Percentiles rank a stretch among this genome's conserved stretches.
phyloP scores from a whole-genome alignment of 139 green algal species.

The Pseudopediastrum boryanum region DNA sequence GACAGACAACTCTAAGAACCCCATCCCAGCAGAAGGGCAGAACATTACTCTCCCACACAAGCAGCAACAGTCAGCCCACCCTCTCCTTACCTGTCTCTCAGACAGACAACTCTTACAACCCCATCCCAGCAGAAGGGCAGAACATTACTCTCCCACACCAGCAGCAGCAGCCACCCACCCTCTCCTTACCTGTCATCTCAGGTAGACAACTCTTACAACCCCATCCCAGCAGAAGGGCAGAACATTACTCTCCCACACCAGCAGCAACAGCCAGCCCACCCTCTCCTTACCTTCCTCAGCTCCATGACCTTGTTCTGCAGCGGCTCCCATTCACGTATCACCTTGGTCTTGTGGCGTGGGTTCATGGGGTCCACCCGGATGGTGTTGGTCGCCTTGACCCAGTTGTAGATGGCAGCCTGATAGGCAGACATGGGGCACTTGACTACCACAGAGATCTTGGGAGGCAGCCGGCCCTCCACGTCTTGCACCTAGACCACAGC shows the following conservation, averaged over 20 bases:
- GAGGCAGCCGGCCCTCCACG: conserved; percentile 91
- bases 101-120: too few relatives aligned
- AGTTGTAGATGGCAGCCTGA: conserved; percentile 48
- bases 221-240: too few relatives aligned
- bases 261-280: not conserved
- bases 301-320: conserved; percentile 46
- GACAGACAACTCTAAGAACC: too few relatives aligned
- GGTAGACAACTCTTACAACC: too few relatives aligned
- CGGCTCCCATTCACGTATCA: conserved; percentile 15
- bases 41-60: too few relatives aligned
- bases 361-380: conserved; percentile 23
- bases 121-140: too few relatives aligned
- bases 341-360: conserved; percentile 10
- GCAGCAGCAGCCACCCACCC: not conserved
- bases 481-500: conserved; percentile 77
- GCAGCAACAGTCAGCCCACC: too few relatives aligned
- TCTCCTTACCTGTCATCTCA: conserved; percentile 21
- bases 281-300: conserved; percentile 29
- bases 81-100: too few relatives aligned
- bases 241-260: not conserved
- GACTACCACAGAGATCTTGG: conserved; percentile 78
- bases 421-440: conserved; percentile 77
- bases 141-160: not conserved
- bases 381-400: conserved; percentile 39
- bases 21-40: too few relatives aligned